Evolutionary conservation across 1,284 basidiomycete genomes (phyloP).

Genomic region (Naganishia liquefaciens): DNA sequence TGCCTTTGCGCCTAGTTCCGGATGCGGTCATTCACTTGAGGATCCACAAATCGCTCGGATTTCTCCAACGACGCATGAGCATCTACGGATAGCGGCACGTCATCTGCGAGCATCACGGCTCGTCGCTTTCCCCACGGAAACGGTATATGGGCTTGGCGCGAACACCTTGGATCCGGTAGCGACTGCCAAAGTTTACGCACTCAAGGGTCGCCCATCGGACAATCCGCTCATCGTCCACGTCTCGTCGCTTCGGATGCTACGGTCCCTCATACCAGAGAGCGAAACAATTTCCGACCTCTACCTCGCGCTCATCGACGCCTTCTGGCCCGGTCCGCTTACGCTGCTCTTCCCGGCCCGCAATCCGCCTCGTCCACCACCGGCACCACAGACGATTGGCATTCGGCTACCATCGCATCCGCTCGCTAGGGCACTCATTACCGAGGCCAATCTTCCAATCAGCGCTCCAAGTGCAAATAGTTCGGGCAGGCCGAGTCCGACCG

Average conservation of each 20-base stretch:
- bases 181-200: constrained; percentile 74
- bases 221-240: constrained; percentile 98
- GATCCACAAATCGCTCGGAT: constrained; percentile 37
- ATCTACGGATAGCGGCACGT: constrained; percentile 43
- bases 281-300: constrained; percentile 68
- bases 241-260: constrained; percentile 79
- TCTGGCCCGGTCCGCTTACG: constrained; percentile 96
- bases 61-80: constrained; percentile 35
- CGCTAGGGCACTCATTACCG: constrained; percentile 82
- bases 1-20: constrained; percentile 6
- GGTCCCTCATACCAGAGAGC: constrained; percentile 63
- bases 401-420: constrained; percentile 94
- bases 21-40: constrained; percentile 38
- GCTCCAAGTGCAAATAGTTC: constrained; percentile 96
- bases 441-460: constrained; percentile 74
- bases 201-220: constrained; percentile 90
- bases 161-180: constrained; percentile 69
- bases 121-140: constrained; percentile 96
- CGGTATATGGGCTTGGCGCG: constrained; percentile 95
- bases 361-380: constrained; percentile 47
- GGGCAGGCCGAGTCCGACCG: constrained; percentile 90
- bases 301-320: constrained; percentile 69
- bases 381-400: constrained; percentile 73
- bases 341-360: constrained; percentile 77
- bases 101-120: constrained; percentile 47